A percentile compares a stretch with the other conserved stretches of the same genome.
phyloP scores from a whole-genome alignment of 768 basidiomycete species.

The Naganishia vishniacii region DNA sequence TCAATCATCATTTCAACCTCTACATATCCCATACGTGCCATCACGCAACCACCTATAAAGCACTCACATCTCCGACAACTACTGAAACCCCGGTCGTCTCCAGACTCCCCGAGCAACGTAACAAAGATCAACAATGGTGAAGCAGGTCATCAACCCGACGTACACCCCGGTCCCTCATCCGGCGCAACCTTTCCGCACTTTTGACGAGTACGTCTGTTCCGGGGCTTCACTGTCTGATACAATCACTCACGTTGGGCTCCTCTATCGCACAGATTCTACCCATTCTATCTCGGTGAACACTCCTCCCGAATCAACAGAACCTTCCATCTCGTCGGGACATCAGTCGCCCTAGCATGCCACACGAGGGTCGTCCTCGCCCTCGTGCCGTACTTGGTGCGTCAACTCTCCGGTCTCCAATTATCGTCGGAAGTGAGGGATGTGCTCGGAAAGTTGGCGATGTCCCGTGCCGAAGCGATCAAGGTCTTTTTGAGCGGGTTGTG shows the following conservation, averaged over 20 bases:
- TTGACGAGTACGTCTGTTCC: not conserved
- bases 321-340: constrained; percentile 36
- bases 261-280: constrained; percentile 31
- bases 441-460: constrained; percentile 12
- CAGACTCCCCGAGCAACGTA: too few species aligned
- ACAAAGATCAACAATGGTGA: constrained; percentile 12
- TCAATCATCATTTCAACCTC: not conserved
- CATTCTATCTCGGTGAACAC: constrained; percentile 43
- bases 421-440: not conserved
- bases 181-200: constrained; percentile 9
- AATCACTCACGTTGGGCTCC: too few species aligned
- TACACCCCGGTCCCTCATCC: constrained; percentile 20
- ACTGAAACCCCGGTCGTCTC: too few species aligned
- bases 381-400: constrained; percentile 21
- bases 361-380: constrained; percentile 29
- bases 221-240: too few species aligned
- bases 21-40: too few species aligned
- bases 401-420: not conserved
- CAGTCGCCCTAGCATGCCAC: constrained; percentile 27
- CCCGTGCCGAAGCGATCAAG: constrained; percentile 21
- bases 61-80: too few species aligned
- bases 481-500: constrained; percentile 27
- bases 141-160: constrained; percentile 13
- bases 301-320: constrained; percentile 30
- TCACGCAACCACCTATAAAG: too few species aligned